phyloP scores from a whole-genome alignment of 2,329 filamentous ascomycete genomes.

The Aureobasidium melanogenum region DNA sequence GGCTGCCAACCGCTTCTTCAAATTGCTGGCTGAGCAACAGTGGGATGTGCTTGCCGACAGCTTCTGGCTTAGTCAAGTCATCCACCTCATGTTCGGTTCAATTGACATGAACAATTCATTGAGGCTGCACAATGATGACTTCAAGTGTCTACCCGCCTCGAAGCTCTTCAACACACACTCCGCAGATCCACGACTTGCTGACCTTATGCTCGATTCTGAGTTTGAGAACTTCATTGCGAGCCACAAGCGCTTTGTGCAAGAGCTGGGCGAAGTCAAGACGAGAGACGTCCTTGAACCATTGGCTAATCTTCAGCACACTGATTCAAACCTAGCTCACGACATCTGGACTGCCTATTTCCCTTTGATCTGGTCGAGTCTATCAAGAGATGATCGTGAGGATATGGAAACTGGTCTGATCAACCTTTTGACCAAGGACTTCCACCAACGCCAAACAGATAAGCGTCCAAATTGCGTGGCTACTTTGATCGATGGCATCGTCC shows the following conservation, averaged over 20 bases:
- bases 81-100: slow-evolving; percentile 83
- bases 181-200: slow-evolving; percentile 55
- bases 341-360: slow-evolving; percentile 90
- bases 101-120: slow-evolving; percentile 75
- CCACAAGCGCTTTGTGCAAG: slow-evolving; percentile 74
- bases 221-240: slow-evolving; percentile 69
- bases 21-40: slow-evolving; percentile 85
- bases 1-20: slow-evolving; percentile 78
- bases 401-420: slow-evolving; percentile 86
- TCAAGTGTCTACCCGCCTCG: slow-evolving; percentile 66
- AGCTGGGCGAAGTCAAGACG: slow-evolving; percentile 77
- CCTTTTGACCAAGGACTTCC: slow-evolving; percentile 88
- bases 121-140: slow-evolving; percentile 75
- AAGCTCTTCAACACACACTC: slow-evolving; percentile 64
- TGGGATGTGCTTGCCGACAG: slow-evolving; percentile 94
- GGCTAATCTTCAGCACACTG: slow-evolving; percentile 83
- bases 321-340: slow-evolving; percentile 71
- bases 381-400: slow-evolving; percentile 80
- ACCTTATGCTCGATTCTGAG: slow-evolving; percentile 69
- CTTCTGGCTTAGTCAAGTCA: slow-evolving; percentile 94
- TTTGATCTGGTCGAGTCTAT: slow-evolving; percentile 83
- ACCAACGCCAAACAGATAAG: slow-evolving; percentile 87
- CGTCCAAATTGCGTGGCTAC: slow-evolving; percentile 93
- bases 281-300: slow-evolving; percentile 86
- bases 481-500: slow-evolving; percentile 77